Evolutionary conservation across 164 flowering plant species (phyloP), one percentile per base, ranked within the genome.

Genomic region (Stephania cephalantha): DNA sequence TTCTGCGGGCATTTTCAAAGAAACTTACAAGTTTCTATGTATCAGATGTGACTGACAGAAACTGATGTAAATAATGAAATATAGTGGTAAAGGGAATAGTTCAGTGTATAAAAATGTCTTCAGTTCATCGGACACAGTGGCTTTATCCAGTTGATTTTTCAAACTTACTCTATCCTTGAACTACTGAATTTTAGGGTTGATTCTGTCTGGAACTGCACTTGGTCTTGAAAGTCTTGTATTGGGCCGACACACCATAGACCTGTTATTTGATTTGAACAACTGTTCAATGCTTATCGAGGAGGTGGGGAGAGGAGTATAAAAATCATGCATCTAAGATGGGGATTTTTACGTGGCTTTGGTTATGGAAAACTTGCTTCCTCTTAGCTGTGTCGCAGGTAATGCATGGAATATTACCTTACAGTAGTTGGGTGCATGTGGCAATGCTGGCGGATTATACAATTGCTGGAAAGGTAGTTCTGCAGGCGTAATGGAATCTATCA

Each of bases 41-140:
- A 55, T 48, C 75, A 64, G 76, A 69, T 71, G 71, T 73, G 72
- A 79, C 80, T 63, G 46, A 58, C 68, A 22, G 78, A 63, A 46
- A 76, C 68, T 52, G 75, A 72, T 42, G 15, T 50, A 44, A 9
- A 17, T 46, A 7, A 46, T 52, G 31, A 66, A 46, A n/a, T 42
- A 72, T 61, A 30, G 72, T 48, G 22, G 71, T 66, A 58, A 68
- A 29, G 75, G 72, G 25, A 76, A 46, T n/a, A 75, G 73, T 72
- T 68, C 45, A 31, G 69, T 35, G 45, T 75, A 68, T 61, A 69
- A 48, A 22, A 46, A 72, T 68, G 78, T 46, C 68, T 55, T 61
- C 25, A 61, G 66, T 61, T 61, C 25, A 1, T 61, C n/a, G 20
- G 20, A 5, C 22, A 7, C 66, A 6, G 5, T 13, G 61, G 42